Evolutionary conservation across 345 rosid genomes (phyloP).

Genomic region (Brassica cretica): DNA sequence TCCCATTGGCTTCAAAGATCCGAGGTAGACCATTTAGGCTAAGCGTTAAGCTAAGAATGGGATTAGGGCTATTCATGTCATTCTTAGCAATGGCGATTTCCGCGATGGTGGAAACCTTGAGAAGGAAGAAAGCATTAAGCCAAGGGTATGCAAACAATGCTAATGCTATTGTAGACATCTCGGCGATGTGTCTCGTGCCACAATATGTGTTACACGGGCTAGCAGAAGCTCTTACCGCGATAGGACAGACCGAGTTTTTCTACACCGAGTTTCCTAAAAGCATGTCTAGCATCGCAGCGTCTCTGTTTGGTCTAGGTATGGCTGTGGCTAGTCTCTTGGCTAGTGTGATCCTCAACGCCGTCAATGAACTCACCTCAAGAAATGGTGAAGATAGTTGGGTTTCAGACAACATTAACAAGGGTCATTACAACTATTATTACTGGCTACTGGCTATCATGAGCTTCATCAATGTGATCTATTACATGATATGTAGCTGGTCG

Average conservation of each 20-base stretch:
- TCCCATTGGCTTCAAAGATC: conserved; percentile 69
- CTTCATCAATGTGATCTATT: conserved; percentile 60
- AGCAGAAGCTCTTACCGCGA: conserved; percentile 69
- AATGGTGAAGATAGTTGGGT: conserved; percentile 67
- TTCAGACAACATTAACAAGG: conserved; percentile 64
- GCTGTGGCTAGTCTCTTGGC: conserved; percentile 68
- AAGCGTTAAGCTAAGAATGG: conserved; percentile 65
- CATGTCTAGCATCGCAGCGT: conserved; percentile 74
- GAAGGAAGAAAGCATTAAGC: conserved; percentile 57
- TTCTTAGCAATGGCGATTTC: conserved; percentile 63
- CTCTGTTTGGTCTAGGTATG: conserved; percentile 60
- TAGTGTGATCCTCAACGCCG: conserved; percentile 49
- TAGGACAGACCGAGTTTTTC: conserved; percentile 78
- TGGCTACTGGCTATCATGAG: conserved; percentile 67
- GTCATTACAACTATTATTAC: conserved; percentile 72
- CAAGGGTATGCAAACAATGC: conserved; percentile 55
- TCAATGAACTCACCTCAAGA: conserved; percentile 45
- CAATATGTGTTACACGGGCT: conserved; percentile 61
- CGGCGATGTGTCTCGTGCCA: conserved; percentile 85
- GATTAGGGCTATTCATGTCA: conserved; percentile 61
- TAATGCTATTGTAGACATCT: conserved; percentile 48
- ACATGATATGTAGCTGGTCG: conserved; percentile 64
- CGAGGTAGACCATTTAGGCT: conserved; percentile 56
- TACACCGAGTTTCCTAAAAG: conserved; percentile 76
- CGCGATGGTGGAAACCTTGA: conserved; percentile 55